Evolutionary conservation across 352 stramenopile genomes (phyloP), one percentile per base, ranked within the genome.

Genomic region (Sclerospora graminicola): DNA sequence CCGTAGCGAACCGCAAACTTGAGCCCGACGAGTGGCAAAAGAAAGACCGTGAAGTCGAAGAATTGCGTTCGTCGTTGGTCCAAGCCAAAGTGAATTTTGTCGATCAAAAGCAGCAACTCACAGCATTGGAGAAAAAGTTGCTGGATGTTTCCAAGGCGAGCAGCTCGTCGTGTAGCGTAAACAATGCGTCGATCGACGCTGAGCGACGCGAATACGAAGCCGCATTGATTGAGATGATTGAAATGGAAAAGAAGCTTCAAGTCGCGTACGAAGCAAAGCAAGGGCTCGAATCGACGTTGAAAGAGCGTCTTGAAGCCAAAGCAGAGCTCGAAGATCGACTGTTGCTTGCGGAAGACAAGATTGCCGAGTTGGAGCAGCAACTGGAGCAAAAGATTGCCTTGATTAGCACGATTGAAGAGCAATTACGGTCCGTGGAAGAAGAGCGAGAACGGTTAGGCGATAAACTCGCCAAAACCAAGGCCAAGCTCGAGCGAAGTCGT

Each of bases 211-310:
- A 82, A 52, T 80, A 78, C 13, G 66, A 82, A 31, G 51, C 61
- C 0, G 67, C 69, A 30, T 49, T 82, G 45, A 80, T 78, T 28
- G 69, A 82, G 34, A 63, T 82, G 51, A 80, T 82, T 24, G 66
- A 75, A 26, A 79, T 82, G 67, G 69, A 82, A 36, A 61, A 71
- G 33, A 82, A 80, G 32, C 62, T 82, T 10, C 69, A 82, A 40
- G 54, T 66, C 4, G 69, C 67, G 5, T 82, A 82, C 39, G 69
- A 79, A 54, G 69, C 62, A 14, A 71, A 80, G 18, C 68, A 77
- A 31, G 59, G 48, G 3, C 52, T 82, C 13, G 69, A 82, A 30
- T 63, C 61, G 1, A 63, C 64, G 21, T 45, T 80, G 8, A 62
- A 80, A 43, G 69, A 82, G 46, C 62, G 68, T 3, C 54, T 63